A percentile compares a stretch with the other conserved stretches of the same genome.
Conservation (phyloP, 371 early-diverging fungal genomes). For the Lichtheimia ramosa region DNA sequence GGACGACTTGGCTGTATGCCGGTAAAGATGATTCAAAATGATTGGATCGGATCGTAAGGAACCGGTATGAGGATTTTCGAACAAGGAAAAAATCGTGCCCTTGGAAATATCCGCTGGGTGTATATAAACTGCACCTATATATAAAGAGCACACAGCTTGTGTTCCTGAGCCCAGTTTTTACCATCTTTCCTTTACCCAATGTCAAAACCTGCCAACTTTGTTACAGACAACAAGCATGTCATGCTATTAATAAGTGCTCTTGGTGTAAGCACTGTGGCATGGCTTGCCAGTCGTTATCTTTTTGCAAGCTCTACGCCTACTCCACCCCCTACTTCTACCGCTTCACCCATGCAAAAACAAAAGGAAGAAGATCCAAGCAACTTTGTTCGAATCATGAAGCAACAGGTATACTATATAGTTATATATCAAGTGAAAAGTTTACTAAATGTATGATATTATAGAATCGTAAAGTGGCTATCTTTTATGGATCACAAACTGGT, state of each 20-base stretch:
- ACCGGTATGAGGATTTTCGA: no score
- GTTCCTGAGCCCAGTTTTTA: not conserved
- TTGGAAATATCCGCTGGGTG: no score
- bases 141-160: no score
- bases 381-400: slow-evolving; percentile 32
- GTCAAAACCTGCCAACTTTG: slow-evolving; percentile 3
- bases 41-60: no score
- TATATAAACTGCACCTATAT: no score
- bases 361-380: slow-evolving; percentile 6
- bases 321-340: not conserved
- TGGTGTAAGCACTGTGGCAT: slow-evolving; percentile 11
- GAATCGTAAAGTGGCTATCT: slow-evolving; percentile 65
- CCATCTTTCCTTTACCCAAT: slow-evolving; percentile 1
- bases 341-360: not conserved
- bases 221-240: slow-evolving; percentile 3
- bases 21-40: no score
- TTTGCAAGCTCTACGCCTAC: not conserved
- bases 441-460: slow-evolving; percentile 6
- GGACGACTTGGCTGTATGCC: no score
- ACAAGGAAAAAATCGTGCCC: no score
- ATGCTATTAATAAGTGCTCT: slow-evolving; percentile 14
- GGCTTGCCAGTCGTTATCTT: slow-evolving; percentile 5
- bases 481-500: slow-evolving; percentile 94
- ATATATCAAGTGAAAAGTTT: no score
- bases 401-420: slow-evolving; percentile 34